Conservation (phyloP, 345 rosid genomes). For the Limnanthes douglasii region DNA sequence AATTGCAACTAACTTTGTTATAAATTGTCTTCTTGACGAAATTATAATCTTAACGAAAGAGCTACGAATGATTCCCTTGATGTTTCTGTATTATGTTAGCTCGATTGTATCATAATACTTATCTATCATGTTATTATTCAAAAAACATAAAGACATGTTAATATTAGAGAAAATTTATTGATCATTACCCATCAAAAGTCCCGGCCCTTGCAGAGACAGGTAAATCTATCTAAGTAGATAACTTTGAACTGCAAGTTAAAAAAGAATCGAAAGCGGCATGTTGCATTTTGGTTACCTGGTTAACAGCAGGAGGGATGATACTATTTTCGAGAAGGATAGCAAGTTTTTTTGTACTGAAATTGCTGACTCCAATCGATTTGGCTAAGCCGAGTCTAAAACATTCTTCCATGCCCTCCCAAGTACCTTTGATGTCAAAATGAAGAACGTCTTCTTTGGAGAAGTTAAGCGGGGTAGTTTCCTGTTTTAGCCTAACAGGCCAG, state of each 20-base stretch:
- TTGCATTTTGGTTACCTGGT: too few species aligned
- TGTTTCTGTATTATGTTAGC: too few species aligned
- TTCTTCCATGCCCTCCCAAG: constrained; percentile 13
- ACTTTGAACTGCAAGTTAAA: too few species aligned
- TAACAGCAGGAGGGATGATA: constrained; percentile 11
- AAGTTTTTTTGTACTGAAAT: constrained; percentile 13
- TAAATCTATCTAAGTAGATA: too few species aligned
- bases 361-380: constrained; percentile 10
- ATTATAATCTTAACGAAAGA: too few species aligned
- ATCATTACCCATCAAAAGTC: not conserved
- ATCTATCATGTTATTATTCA: too few species aligned
- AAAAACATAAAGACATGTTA: too few species aligned
- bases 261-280: not conserved
- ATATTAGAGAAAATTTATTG: not conserved
- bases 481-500: too few species aligned
- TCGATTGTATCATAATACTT: too few species aligned
- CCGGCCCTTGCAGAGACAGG: not conserved
- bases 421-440: constrained; percentile 10
- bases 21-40: too few species aligned
- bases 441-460: constrained; percentile 5
- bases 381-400: constrained; percentile 11
- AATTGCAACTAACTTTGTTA: too few species aligned
- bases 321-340: constrained; percentile 2
- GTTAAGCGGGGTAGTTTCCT: not conserved
- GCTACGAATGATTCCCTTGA: too few species aligned